Evolutionary conservation across 78 protist genomes (phyloP), one percentile per base, ranked within the genome.

Genomic region (Diacronema lutheri): DNA sequence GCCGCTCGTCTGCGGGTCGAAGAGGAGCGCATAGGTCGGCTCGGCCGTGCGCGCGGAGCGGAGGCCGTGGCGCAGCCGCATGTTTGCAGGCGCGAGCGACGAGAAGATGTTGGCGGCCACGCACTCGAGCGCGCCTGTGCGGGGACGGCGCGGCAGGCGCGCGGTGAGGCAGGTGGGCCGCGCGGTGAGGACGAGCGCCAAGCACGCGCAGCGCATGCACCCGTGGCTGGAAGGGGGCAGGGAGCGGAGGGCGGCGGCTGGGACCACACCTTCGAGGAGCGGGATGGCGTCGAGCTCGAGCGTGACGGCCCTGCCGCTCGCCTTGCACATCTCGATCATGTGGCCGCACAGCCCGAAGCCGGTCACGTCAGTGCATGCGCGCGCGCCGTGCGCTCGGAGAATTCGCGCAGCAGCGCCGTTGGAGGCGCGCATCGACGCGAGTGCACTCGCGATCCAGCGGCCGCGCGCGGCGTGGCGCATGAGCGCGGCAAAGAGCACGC

Each of bases 261-360:
- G n/a, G n/a, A 3, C 16, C 50, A 44, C 50, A 44, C 50, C 50
- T 3, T 29, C 40, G 13, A 73, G 80, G 31, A 16, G 2, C 62
- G 80, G 80, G 55, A 73, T 7, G n/a, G 37, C 9, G 60, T 46
- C 60, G 29, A 73, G 50, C 44, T 16, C 13, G 57, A 73, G 57
- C 26, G 38, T 26, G 44, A 44, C 80, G 23, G 14, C 38, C 37
- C 35, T 12, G 61, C 7, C 25, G 31, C 78, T 41, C 7, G 86
- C 88, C 20, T 1, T 2, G 11, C 64, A 57, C 88, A 84, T 72
- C 69, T 89, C 88, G 41, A 61, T 16, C 41, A 89, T 76, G 79
- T 89, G 92, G 26, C 88, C 88, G 23, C 83, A 69, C 57, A 89
- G 65, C 37, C 92, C 92, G 46, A 89, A 89, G 60, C 92, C 92